Evolutionary conservation across 176 grass and related monocot species (phyloP), one percentile per base, ranked within the genome.

Genomic region (Zoysia pacifica): DNA sequence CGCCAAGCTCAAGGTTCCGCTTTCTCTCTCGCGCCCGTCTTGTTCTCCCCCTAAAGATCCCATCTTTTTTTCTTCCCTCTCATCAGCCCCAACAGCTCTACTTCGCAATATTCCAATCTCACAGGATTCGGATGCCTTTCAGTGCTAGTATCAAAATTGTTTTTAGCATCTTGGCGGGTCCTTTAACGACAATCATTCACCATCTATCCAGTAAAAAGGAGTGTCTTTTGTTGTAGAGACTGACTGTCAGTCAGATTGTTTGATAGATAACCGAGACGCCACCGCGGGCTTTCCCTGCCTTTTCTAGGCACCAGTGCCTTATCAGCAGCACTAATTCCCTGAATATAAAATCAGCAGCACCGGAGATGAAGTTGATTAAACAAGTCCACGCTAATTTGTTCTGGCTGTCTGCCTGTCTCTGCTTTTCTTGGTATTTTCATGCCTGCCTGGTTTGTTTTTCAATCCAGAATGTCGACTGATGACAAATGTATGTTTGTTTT

Each of bases 1-100:
- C 46, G 92, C 92, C 68, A 98, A 94, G 88, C 92, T 98, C 54
- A 98, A 94, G 96, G 96, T 94, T 38, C 10, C 0, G 20, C 2
- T 11, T 2, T 5, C 37, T 1, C 1, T 2, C 4, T 16, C 62
- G 28, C 28, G 28, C 28, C 28, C 28, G 28, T 28, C 28, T 28
- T 36, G 1, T 35, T 28, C 28, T 28, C 0, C 28, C 39, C 18
- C 11, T 13, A 72, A 28, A 82, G 10, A 52, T 83, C 47, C 0
- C 4, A 2, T 7, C 12, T 64, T 71, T 60, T 11, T 48, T 16
- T 18, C 8, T 11, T 45, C n/a, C n/a, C 18, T n/a, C 6, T 0
- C 12, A 5, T 35, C 6, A 2, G 4, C 7, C 55, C n/a, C 16
- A 5, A 7, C 54, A 56, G 16, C 54, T 4, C 3, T 18, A 4